Base-by-base conservation (phyloP, 306 rosid genomes). In the Hippophae gyantsensis region DNA sequence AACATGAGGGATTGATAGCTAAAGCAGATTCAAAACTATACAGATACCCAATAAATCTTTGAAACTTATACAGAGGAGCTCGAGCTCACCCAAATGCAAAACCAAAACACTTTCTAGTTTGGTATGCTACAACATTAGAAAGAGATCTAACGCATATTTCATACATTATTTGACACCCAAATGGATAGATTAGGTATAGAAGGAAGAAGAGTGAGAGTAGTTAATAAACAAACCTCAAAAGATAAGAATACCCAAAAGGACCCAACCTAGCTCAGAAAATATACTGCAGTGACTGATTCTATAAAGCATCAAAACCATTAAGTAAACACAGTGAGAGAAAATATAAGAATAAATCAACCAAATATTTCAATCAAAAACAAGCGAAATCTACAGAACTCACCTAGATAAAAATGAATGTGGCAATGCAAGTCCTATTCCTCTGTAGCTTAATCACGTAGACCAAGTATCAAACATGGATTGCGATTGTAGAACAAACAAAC, bases 401-500 rank as follows among this genome's bases (percentile, higher is more conserved):
- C 62, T 57, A n/a, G 10, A 27, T 12, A 42, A 44, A 54, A 54
- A n/a, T 9, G 11, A 48, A 45, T 43, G 44, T 14, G 48, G 52
- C 18, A 46, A 44, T 53, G 61, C 49, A 54, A 61, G 52, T 42
- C 25, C 40, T 49, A 47, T 45, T 27, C 56, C 55, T 12, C 25
- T 18, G 51, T 58, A 51, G 25, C n/a, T 46, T 54, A 54, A 53
- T 53, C 61, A 62, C 55, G 74, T 48, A 32, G 38, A 50, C 71
- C 58, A 55, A 54, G 72, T 60, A 72, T 72, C 63, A 46, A 59
- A 41, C 47, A 46, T 32, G 41, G 58, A 43, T 10, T 52, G 57
- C 58, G 38, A 32, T 32, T 32, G 50, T 6, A 48, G 60, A 62
- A 58, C 45, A 60, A 66, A 72, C 67, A 67, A 72, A 72, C 48